Conservation (phyloP, 768 basidiomycete species). For the Boletales sp. region DNA sequence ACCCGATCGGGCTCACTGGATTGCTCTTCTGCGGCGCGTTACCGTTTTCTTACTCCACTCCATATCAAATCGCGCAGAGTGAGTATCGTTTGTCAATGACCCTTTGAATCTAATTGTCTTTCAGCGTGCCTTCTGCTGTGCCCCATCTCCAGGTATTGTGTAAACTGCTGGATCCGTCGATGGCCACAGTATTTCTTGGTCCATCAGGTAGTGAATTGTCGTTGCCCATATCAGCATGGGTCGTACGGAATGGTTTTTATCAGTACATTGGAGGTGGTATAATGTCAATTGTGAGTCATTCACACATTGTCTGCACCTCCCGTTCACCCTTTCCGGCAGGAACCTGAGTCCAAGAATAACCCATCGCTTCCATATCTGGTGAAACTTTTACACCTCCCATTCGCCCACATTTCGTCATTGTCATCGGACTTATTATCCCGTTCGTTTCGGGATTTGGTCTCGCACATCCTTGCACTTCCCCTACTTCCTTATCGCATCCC, state of each 20-base stretch:
- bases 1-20: constrained; percentile 48
- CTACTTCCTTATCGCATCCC: constrained; percentile 76
- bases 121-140: constrained; percentile 47
- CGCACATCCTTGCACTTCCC: constrained; percentile 65
- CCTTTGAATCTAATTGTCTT: not conserved
- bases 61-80: constrained; percentile 49
- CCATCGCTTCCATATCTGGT: constrained; percentile 28
- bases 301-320: not conserved
- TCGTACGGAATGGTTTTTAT: constrained; percentile 49
- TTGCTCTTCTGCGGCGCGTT: constrained; percentile 53
- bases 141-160: constrained; percentile 51
- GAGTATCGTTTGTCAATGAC: constrained; percentile 21
- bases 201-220: constrained; percentile 31
- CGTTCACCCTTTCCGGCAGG: constrained; percentile 35
- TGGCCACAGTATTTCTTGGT: constrained; percentile 17
- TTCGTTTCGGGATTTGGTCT: constrained; percentile 42
- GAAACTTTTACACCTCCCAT: constrained; percentile 24
- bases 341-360: constrained; percentile 49
- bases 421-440: constrained; percentile 17
- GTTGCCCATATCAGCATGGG: constrained; percentile 39
- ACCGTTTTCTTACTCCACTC: constrained; percentile 50
- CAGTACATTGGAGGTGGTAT: constrained; percentile 16
- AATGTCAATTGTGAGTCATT: constrained; percentile 44
- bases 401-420: constrained; percentile 30
- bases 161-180: constrained; percentile 36